A percentile compares a stretch with the other conserved stretches of the same genome.
Evolutionary conservation across 371 early-diverging fungal species (phyloP).

Genomic region (Capniomyces stellatus): DNA sequence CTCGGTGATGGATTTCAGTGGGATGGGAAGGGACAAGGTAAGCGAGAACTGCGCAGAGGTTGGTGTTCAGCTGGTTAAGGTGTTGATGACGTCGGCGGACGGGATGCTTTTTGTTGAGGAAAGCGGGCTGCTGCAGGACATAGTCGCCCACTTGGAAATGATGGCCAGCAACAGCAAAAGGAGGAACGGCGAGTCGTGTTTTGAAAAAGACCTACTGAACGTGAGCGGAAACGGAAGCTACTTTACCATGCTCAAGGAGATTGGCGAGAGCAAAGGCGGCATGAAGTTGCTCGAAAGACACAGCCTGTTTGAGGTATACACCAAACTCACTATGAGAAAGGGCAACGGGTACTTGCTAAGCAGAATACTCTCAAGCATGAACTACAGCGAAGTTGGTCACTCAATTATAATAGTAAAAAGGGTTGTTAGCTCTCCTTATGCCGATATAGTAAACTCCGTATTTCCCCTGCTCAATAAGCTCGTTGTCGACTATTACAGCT

Average conservation of each 20-base stretch:
- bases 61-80: conserved; percentile 19
- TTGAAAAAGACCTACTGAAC: conserved; percentile 18
- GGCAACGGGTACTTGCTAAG: background rate
- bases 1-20: conserved; percentile 20
- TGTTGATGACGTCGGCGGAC: conserved; percentile 23
- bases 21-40: background rate
- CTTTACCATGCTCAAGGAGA: conserved; percentile 20
- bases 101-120: conserved; percentile 23
- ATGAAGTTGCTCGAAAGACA: conserved; percentile 16
- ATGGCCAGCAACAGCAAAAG: conserved; percentile 7
- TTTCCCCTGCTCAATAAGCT: no score
- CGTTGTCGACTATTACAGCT: no score
- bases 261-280: conserved; percentile 17
- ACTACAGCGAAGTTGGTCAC: conserved; percentile 11
- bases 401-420: conserved; percentile 16
- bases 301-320: conserved; percentile 19
- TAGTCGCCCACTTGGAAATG: conserved; percentile 18
- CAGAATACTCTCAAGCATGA: conserved; percentile 13
- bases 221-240: conserved; percentile 24
- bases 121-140: conserved; percentile 16
- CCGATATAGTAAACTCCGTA: background rate
- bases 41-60: conserved; percentile 21
- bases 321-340: conserved; percentile 14
- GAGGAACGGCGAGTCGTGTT: conserved; percentile 22
- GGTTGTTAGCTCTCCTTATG: conserved; percentile 19